These are phyloP conservation scores for Digitaria exilis DNA, from an alignment of 202 grass and related monocot genomes.

Conservation along the genomic window DNA sequence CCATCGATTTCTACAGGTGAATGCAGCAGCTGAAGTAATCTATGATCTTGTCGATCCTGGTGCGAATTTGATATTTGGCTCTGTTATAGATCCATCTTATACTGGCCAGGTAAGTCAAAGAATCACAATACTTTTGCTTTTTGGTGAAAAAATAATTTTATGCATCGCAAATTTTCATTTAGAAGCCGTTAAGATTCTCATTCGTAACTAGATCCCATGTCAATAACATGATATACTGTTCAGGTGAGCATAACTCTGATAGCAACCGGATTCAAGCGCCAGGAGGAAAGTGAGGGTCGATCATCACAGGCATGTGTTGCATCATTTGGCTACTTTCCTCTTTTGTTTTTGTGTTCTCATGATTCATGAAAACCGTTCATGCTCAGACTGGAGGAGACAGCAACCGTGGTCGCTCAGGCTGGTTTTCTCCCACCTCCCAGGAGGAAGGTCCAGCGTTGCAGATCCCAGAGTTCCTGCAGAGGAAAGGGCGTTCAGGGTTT, in stretches of 20 bases:
- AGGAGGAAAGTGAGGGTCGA: slow-evolving; percentile 65
- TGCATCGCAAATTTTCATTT: not conserved
- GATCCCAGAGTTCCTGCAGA: slow-evolving; percentile 54
- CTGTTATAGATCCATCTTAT: slow-evolving; percentile 89
- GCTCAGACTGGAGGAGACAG: slow-evolving; percentile 41
- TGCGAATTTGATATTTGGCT: slow-evolving; percentile 98
- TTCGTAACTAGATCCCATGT: not conserved
- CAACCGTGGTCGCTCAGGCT: not conserved
- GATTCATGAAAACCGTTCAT: not conserved
- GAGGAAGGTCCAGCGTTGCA: slow-evolving; percentile 46
- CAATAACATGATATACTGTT: slow-evolving; percentile 23
- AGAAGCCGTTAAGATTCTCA: not conserved
- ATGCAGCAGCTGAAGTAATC: slow-evolving; percentile 94
- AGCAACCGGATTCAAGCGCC: slow-evolving; percentile 92
- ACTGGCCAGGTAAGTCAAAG: slow-evolving; percentile 75
- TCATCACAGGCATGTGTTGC: slow-evolving; percentile 31
- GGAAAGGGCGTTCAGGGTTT: slow-evolving; percentile 55
- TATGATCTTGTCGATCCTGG: slow-evolving; percentile 95
- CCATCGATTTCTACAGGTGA: slow-evolving; percentile 57
- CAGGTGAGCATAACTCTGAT: slow-evolving; percentile 98
- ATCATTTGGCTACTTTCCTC: not conserved
- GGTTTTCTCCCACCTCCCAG: slow-evolving; percentile 44
- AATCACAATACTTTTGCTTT: not conserved
- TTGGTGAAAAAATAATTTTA: not conserved
- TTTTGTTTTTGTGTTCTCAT: slow-evolving; percentile 4